Evolutionary conservation across 371 early-diverging fungal genomes (phyloP).

Genomic region (Apophysomyces variabilis): DNA sequence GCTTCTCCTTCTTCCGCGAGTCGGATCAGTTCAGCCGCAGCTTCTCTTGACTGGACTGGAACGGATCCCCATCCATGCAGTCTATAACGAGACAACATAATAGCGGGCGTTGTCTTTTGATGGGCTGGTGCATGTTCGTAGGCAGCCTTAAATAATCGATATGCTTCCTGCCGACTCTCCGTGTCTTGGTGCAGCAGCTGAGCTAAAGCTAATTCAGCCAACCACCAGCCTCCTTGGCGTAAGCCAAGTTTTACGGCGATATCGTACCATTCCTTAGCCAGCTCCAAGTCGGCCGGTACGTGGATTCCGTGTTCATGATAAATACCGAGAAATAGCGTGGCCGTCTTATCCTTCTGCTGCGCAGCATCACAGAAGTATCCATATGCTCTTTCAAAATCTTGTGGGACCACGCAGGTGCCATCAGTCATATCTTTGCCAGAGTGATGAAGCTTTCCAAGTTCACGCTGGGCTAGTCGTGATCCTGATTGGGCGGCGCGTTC

Average conservation of each 20-base stretch:
- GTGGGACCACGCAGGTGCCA: constrained; percentile 21
- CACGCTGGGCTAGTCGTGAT: constrained; percentile 41
- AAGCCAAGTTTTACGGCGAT: constrained; percentile 30
- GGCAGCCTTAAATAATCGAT: constrained; percentile 25
- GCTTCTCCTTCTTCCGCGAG: constrained; percentile 35
- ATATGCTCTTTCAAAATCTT: constrained; percentile 50
- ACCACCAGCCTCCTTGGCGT: constrained; percentile 27
- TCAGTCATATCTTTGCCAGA: constrained; percentile 20
- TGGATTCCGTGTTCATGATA: constrained; percentile 55
- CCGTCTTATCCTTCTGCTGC: constrained; percentile 29
- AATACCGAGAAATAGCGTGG: constrained; percentile 36
- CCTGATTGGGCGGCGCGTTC: constrained; percentile 41
- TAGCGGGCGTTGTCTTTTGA: constrained; percentile 26
- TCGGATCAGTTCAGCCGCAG: constrained; percentile 29
- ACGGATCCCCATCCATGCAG: constrained; percentile 23
- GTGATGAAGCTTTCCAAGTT: constrained; percentile 46
- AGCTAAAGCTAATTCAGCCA: constrained; percentile 46
- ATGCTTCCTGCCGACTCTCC: constrained; percentile 29
- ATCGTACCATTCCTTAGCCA: constrained; percentile 45
- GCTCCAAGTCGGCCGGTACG: constrained; percentile 34
- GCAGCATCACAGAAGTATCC: constrained; percentile 48
- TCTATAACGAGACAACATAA: constrained; percentile 17
- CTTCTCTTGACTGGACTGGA: constrained; percentile 23
- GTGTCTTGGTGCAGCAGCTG: constrained; percentile 40
- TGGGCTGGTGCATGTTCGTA: constrained; percentile 20